A percentile compares a stretch with the other conserved stretches of the same genome.
These are phyloP conservation scores for Cinchona pubescens DNA, from an alignment of 257 asterid genomes.

Conservation along the genomic window DNA sequence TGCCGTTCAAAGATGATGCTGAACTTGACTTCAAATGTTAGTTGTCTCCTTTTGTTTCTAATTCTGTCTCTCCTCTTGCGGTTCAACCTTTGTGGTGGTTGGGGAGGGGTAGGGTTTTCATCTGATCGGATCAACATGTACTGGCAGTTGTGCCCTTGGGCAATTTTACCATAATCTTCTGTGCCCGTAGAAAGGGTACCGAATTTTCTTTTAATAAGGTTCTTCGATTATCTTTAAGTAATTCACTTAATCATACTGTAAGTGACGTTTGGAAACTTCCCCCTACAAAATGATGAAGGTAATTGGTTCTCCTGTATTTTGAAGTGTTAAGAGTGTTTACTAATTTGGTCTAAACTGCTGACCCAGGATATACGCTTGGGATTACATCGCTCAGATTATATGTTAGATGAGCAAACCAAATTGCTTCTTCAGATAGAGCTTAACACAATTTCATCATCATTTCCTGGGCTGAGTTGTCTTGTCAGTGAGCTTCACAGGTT, in stretches of 20 bases:
- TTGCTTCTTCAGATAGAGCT: slow-evolving; percentile 95
- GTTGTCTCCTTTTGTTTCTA: not conserved
- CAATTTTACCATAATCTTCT: not conserved
- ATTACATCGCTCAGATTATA: slow-evolving; percentile 93
- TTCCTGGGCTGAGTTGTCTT: slow-evolving; percentile 87
- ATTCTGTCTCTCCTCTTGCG: not conserved
- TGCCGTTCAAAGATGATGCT: not conserved
- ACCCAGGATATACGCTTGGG: slow-evolving; percentile 91
- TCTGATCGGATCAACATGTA: not conserved
- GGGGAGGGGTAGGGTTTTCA: not conserved
- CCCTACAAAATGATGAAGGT: not conserved
- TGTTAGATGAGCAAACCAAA: slow-evolving; percentile 89
- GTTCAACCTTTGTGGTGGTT: not conserved
- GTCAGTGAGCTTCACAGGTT: slow-evolving; percentile 98
- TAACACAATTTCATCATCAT: slow-evolving; percentile 92
- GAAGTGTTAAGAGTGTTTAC: slow-evolving; percentile 15
- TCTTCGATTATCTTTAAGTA: not conserved
- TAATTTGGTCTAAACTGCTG: slow-evolving; percentile 22
- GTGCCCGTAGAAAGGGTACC: not conserved
- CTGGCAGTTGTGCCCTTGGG: not conserved
- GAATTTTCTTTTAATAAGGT: not conserved
- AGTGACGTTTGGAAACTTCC: not conserved
- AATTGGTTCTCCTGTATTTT: slow-evolving; percentile 9
- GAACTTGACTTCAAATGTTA: not conserved
- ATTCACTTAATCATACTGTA: not conserved